phyloP scores from a whole-genome alignment of 768 basidiomycete genomes.

The Boletellus ananas region DNA sequence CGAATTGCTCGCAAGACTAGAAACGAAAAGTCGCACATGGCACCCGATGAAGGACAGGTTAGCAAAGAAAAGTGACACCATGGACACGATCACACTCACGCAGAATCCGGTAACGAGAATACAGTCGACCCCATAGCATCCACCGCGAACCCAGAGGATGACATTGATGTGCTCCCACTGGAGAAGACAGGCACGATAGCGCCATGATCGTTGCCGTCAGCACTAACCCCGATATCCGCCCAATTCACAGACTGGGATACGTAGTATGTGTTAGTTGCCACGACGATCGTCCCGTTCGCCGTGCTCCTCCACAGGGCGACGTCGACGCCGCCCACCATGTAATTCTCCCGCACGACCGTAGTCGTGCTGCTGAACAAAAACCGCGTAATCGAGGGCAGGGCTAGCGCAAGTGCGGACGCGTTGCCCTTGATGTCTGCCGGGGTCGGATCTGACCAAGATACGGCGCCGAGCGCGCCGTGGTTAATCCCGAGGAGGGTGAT shows the following conservation, averaged over 20 bases:
- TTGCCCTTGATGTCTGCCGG: conserved; percentile 49
- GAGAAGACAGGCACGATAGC: conserved; percentile 6
- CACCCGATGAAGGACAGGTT: background rate
- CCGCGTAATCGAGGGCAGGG: conserved; percentile 43
- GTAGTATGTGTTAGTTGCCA: conserved; percentile 51
- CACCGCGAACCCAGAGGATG: conserved; percentile 16
- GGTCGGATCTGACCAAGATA: conserved; percentile 52
- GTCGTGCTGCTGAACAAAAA: conserved; percentile 45
- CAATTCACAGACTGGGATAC: conserved; percentile 33
- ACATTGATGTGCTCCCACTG: conserved; percentile 8
- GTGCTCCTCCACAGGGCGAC: conserved; percentile 55
- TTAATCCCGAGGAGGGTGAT: conserved; percentile 64
- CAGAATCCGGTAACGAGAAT: conserved; percentile 8
- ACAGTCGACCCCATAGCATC: conserved; percentile 18
- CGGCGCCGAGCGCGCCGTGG: conserved; percentile 58
- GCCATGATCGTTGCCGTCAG: background rate
- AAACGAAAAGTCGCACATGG: background rate
- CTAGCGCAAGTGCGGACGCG: conserved; percentile 45
- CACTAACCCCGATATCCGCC: conserved; percentile 22
- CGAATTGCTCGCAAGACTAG: background rate
- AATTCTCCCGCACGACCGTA: conserved; percentile 37
- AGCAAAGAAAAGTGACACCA: background rate
- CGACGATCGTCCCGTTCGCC: conserved; percentile 41
- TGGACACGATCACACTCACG: conserved; percentile 8
- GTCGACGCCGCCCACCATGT: conserved; percentile 42